These are phyloP conservation scores for Colletotrichum tofieldiae DNA, from an alignment of 2,329 filamentous ascomycete species.

Conservation along the genomic window DNA sequence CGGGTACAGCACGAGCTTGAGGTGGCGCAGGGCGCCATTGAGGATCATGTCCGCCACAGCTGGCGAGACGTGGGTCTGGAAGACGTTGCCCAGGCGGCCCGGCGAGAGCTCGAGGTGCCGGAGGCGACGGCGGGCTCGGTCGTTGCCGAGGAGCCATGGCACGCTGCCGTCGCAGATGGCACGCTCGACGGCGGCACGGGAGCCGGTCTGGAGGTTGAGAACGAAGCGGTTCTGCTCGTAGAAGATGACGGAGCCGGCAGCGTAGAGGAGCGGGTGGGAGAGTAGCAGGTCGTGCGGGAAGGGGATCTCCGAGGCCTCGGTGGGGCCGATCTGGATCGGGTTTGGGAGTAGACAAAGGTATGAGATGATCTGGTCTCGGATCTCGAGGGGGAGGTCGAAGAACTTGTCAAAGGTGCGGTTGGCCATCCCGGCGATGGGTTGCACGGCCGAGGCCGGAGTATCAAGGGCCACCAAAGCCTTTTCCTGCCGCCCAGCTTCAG, in stretches of 20 bases:
- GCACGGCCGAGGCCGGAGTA: no score
- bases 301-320: slow-evolving; percentile 24
- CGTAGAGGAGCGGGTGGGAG: slow-evolving; percentile 45
- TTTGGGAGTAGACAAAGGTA: slow-evolving; percentile 46
- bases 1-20: slow-evolving; percentile 46
- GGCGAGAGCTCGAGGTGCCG: slow-evolving; percentile 44
- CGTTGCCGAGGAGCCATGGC: slow-evolving; percentile 40
- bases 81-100: slow-evolving; percentile 45
- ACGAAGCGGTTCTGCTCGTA: slow-evolving; percentile 50
- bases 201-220: slow-evolving; percentile 42
- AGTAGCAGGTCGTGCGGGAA: slow-evolving; percentile 46
- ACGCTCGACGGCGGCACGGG: slow-evolving; percentile 35
- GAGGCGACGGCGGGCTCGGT: slow-evolving; percentile 43
- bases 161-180: slow-evolving; percentile 20
- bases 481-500: background rate
- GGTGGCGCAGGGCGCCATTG: slow-evolving; percentile 44
- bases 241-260: slow-evolving; percentile 47
- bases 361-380: slow-evolving; percentile 49
- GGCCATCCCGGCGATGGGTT: slow-evolving; percentile 14
- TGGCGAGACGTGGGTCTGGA: slow-evolving; percentile 43
- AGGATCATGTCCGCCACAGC: slow-evolving; percentile 49
- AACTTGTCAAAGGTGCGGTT: slow-evolving; percentile 45
- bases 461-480: background rate
- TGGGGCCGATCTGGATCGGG: slow-evolving; percentile 45
- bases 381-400: slow-evolving; percentile 50